Base-by-base conservation (phyloP, 495 filamentous ascomycete species). In the Daldinia vernicosa region DNA sequence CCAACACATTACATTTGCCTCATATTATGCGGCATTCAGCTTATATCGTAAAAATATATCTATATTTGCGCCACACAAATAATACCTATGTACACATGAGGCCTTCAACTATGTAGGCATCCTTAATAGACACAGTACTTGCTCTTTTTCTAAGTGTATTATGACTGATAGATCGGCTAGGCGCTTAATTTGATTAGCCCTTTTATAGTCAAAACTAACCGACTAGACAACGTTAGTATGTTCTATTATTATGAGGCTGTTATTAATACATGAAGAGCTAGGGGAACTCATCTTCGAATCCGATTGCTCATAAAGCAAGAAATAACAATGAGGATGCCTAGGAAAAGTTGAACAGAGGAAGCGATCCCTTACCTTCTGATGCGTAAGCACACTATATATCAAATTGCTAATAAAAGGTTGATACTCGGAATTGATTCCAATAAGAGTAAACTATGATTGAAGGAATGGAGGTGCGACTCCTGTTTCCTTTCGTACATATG, bases 11-110 rank as follows among this genome's bases (percentile, higher is more conserved):
- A 50, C 27, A 45, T 67, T 64, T 66, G 63, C 62, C 63, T 55
- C 67, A 27, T 30, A 60, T 65, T 53, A 75, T 77, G 75, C 75
- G 71, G 24, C 59, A 74, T 77, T 77, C 72, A 77, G 75, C 75
- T 77, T 55, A 62, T 63, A 19, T 55, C 30, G 67, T 27, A 55
- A 14, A 54, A 40, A 59, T 26, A 60, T 47, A 66, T 27, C n/a
- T 26, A 37, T 32, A 30, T 40, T 37, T 57, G 43, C 33, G 28
- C 33, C 54, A 30, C 30, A 52, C 22, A 17, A 40, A 61, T 24
- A n/a, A n/a, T n/a, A n/a, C n/a, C n/a, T n/a, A n/a, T n/a, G n/a
- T n/a, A 24, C 9, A 24, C 14, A 12, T 24, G 43, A 47, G 43
- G 19, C 43, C 24, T 47, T 24, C 43, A 24, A 60, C 45, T 63